Evolutionary conservation across 2,329 filamentous ascomycete species (phyloP), one percentile per base, ranked within the genome.

Genomic region (Epichloe festucae): DNA sequence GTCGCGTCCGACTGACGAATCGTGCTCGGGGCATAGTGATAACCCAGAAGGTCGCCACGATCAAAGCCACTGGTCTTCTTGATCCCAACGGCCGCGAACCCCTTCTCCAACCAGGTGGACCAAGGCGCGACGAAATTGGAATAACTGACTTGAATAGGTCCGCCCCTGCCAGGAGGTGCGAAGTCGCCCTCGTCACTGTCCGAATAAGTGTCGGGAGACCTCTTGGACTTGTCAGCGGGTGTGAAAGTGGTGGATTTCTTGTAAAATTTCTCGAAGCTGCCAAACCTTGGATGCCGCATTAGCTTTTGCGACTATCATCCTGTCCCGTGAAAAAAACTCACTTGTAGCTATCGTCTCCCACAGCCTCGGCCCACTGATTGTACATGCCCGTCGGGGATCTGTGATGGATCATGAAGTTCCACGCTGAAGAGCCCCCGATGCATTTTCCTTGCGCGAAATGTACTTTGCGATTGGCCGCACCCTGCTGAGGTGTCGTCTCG

Each of bases 361-460:
- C 27, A 31, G 27, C 27, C 8, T 31, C 27, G 27, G 27, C 27
- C 27, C 27, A 31, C 27, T 31, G 27, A 10, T 31, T 31, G 8
- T 59, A 64, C 8, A 67, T 61, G 6, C 66, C 64, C 2, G 52
- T 59, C 1, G 65, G 59, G 0, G 63, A 62, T 17, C 67, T 58
- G 43, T 68, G 60, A 5, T 64, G 61, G 17, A 67, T 62, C 60
- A 68, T 59, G 17, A 63, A 67, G 52, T 69, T 69, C 6, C 67
- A 59, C 8, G 65, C 63, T 0, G 66, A 68, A 1, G 65, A 64
- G 8, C 70, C 69, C 19, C 69, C 70, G 0, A 72, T 58, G 0
- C 59, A 63, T 47, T 67, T 70, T 1, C 69, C 70, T 5, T 61
- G 62, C 0, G 66, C 60, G 51, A 67, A 69, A 52, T 69, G 63